These are phyloP conservation scores for Cordyceps militaris DNA, from an alignment of 2,329 filamentous ascomycete genomes.

Conservation along the genomic window DNA sequence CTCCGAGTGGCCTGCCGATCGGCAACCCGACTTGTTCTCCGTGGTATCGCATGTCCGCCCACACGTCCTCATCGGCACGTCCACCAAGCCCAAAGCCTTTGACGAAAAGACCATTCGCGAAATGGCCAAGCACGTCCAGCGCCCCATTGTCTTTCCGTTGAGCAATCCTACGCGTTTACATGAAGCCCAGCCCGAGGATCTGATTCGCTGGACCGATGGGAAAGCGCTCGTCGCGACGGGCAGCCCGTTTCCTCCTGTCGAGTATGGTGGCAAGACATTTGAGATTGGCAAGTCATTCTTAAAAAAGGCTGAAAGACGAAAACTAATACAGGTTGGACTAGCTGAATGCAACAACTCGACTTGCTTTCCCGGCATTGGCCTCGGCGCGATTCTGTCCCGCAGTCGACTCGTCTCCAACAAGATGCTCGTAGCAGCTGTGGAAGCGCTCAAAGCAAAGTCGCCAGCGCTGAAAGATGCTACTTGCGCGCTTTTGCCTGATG, in stretches of 20 bases:
- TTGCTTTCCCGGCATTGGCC: conserved; percentile 78
- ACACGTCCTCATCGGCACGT: conserved; percentile 78
- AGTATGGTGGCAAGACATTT: conserved; percentile 37
- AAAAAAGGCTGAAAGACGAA: no score
- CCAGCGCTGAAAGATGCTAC: conserved; percentile 59
- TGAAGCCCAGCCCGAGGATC: conserved; percentile 70
- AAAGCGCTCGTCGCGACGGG: conserved; percentile 76
- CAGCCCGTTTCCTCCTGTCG: conserved; percentile 70
- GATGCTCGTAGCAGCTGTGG: conserved; percentile 76
- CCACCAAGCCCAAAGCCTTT: conserved; percentile 54
- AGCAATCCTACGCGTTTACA: conserved; percentile 81
- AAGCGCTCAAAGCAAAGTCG: conserved; percentile 62
- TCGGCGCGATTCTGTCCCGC: conserved; percentile 68
- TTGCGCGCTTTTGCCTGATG: conserved; percentile 67
- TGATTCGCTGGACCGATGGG: conserved; percentile 72
- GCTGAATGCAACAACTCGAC: conserved; percentile 85
- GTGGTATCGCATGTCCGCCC: conserved; percentile 67
- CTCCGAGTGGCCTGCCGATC: conserved; percentile 50
- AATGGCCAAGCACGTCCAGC: conserved; percentile 61
- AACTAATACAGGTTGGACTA: background rate
- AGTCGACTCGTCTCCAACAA: conserved; percentile 61
- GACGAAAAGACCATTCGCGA: background rate
- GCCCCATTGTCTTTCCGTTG: conserved; percentile 73
- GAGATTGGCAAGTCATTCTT: conserved; percentile 32
- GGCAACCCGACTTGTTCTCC: conserved; percentile 52